Evolutionary conservation across 306 rosid genomes (phyloP).

Genomic region (Citrullus colocynthis): DNA sequence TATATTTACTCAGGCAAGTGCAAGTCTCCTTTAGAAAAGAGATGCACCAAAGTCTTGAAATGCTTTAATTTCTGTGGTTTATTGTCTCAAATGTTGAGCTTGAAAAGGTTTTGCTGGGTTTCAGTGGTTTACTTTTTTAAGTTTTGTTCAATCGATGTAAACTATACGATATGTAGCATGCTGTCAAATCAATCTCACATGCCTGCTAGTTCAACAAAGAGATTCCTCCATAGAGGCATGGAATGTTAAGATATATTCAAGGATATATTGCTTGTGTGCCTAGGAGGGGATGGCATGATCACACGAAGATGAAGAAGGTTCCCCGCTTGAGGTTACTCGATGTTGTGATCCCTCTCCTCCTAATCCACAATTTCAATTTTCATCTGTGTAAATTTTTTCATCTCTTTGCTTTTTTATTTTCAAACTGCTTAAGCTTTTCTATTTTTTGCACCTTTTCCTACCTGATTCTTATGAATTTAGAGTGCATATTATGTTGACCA

Average conservation of each 20-base stretch:
- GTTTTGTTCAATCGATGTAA: background rate
- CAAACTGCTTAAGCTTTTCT: background rate
- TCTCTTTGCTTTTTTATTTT: background rate
- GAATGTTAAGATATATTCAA: background rate
- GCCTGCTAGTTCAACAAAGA: background rate
- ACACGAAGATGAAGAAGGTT: background rate
- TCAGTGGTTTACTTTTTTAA: background rate
- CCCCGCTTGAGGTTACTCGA: background rate
- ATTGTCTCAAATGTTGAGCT: background rate
- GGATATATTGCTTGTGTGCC: background rate
- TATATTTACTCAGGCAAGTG: conserved; percentile 79
- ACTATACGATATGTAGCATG: background rate
- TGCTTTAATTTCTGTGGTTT: background rate
- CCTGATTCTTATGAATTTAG: background rate
- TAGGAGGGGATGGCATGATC: background rate
- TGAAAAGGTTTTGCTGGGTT: background rate
- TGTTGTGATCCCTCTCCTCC: background rate
- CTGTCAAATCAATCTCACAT: background rate
- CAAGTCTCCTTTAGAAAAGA: conserved; percentile 5
- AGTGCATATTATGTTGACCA: background rate
- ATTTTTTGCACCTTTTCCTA: background rate
- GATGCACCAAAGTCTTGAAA: background rate
- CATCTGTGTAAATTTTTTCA: background rate
- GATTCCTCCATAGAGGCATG: background rate
- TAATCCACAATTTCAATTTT: background rate